Percentiles rank a stretch among this genome's conserved stretches.
phyloP scores from a whole-genome alignment of 371 early-diverging fungal genomes.

The Actinomortierella wolfii region DNA sequence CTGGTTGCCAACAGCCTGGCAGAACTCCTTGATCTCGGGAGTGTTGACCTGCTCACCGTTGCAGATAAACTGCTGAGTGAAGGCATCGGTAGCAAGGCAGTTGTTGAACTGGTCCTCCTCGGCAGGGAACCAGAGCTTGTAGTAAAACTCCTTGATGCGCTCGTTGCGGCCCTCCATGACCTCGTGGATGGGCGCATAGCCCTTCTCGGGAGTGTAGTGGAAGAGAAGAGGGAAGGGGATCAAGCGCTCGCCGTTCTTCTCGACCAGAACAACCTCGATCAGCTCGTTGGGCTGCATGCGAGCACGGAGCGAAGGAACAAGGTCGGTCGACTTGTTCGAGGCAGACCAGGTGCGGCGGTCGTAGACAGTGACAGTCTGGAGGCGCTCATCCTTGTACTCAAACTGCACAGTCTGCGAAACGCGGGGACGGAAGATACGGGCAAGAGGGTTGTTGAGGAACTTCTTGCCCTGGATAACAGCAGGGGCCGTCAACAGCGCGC shows the following conservation, averaged over 20 bases:
- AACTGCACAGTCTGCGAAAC: constrained; percentile 78
- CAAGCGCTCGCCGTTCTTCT: constrained; percentile 67
- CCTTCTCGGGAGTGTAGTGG: constrained; percentile 80
- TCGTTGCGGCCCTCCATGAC: constrained; percentile 93
- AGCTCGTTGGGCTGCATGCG: constrained; percentile 58
- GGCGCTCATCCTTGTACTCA: constrained; percentile 52
- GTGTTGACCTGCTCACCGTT: constrained; percentile 64
- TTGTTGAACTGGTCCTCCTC: constrained; percentile 54
- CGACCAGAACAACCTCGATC: constrained; percentile 75
- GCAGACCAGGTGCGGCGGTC: constrained; percentile 68
- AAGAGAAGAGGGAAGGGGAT: constrained; percentile 81
- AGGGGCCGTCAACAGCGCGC: constrained; percentile 83
- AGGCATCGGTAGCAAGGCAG: constrained; percentile 58
- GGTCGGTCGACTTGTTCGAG: constrained; percentile 57
- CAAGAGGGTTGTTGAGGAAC: constrained; percentile 80
- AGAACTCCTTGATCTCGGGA: constrained; percentile 78
- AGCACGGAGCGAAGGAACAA: constrained; percentile 66
- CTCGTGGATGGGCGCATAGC: constrained; percentile 90
- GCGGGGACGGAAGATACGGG: constrained; percentile 83
- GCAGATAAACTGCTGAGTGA: constrained; percentile 68
- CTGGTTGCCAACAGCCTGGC: constrained; percentile 89
- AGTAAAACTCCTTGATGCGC: constrained; percentile 93
- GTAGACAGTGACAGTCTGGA: constrained; percentile 62
- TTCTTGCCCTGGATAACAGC: constrained; percentile 82
- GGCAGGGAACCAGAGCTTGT: constrained; percentile 82